A percentile compares a stretch with the other conserved stretches of the same genome.
phyloP scores from a whole-genome alignment of 2,329 filamentous ascomycete species.

The Kalmusia sp. region DNA sequence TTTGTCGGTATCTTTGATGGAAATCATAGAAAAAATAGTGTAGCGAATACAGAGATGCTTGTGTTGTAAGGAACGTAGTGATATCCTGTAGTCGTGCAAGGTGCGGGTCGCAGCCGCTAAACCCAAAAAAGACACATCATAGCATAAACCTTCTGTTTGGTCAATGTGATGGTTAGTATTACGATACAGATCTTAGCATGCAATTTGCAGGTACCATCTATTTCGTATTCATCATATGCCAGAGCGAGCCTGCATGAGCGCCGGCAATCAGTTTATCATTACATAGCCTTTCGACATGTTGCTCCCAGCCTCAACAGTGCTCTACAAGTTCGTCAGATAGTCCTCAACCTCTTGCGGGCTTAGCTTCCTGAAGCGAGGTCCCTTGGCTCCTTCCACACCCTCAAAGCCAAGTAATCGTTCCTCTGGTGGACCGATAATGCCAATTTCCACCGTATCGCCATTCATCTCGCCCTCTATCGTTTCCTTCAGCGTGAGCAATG shows the following conservation, averaged over 20 bases:
- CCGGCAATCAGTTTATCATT: slow-evolving; percentile 19
- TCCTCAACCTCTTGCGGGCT: slow-evolving; percentile 99
- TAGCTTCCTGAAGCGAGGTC: slow-evolving; percentile 91
- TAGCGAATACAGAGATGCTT: background rate
- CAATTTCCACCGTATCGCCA: slow-evolving; percentile 97
- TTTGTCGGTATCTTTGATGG: slow-evolving; percentile 6
- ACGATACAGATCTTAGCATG: background rate
- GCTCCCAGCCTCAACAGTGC: background rate
- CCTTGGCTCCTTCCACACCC: slow-evolving; percentile 82
- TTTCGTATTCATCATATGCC: slow-evolving; percentile 23
- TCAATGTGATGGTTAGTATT: too few relatives aligned
- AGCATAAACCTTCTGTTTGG: too few relatives aligned
- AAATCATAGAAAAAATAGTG: background rate
- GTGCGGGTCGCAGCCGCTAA: slow-evolving; percentile 2
- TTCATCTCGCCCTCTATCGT: slow-evolving; percentile 99
- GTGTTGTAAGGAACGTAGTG: background rate
- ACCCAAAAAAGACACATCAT: background rate
- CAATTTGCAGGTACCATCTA: slow-evolving; percentile 11
- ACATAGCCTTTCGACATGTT: slow-evolving; percentile 18
- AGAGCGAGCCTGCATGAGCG: slow-evolving; percentile 17
- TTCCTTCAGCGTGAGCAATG: slow-evolving; percentile 95
- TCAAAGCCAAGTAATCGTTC: slow-evolving; percentile 91
- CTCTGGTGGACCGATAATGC: slow-evolving; percentile 93
- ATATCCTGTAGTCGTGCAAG: background rate
- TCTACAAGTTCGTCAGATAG: slow-evolving; percentile 96